These are phyloP conservation scores for Colletotrichum liriopes DNA, from an alignment of 2,329 filamentous ascomycete genomes.

Conservation along the genomic window DNA sequence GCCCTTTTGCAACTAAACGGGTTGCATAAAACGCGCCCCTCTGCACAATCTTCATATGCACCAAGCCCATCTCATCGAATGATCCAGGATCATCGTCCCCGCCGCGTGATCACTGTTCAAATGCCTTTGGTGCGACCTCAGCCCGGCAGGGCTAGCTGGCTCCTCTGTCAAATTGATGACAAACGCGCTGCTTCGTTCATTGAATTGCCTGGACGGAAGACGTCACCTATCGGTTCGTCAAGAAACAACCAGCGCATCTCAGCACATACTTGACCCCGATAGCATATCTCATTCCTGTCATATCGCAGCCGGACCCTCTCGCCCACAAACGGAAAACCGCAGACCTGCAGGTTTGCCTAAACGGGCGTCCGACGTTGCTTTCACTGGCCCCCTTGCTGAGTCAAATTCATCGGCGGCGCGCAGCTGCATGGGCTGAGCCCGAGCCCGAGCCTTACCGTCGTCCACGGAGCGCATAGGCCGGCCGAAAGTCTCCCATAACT, in stretches of 20 bases:
- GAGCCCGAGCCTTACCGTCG: not conserved
- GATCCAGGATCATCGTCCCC: not conserved
- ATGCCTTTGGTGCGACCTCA: not conserved
- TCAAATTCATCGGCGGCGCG: constrained; percentile 18
- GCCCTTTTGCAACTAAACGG: constrained; percentile 12
- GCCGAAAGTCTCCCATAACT: constrained; percentile 23
- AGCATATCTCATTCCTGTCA: not conserved
- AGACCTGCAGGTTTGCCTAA: constrained; percentile 6
- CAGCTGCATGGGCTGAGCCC: constrained; percentile 20
- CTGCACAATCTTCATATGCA: constrained; percentile 31
- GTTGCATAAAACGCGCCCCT: not conserved
- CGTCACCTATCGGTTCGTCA: not conserved
- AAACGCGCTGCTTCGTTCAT: constrained; percentile 22
- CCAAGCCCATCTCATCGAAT: constrained; percentile 9
- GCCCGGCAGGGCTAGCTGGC: not conserved
- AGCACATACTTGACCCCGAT: not conserved
- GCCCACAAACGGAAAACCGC: not conserved
- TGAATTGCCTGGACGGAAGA: constrained; percentile 1
- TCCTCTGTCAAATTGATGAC: constrained; percentile 16
- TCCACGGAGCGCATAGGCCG: constrained; percentile 18
- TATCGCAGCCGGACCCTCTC: constrained; percentile 1
- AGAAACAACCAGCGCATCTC: not conserved
- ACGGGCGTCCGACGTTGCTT: not conserved
- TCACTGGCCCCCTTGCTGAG: constrained; percentile 23
- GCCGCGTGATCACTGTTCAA: constrained; percentile 31